Percentiles rank a stretch among this genome's conserved stretches.
Evolutionary conservation across 805 yeast species (phyloP).

Genomic region (Sungouiella thailandica): DNA sequence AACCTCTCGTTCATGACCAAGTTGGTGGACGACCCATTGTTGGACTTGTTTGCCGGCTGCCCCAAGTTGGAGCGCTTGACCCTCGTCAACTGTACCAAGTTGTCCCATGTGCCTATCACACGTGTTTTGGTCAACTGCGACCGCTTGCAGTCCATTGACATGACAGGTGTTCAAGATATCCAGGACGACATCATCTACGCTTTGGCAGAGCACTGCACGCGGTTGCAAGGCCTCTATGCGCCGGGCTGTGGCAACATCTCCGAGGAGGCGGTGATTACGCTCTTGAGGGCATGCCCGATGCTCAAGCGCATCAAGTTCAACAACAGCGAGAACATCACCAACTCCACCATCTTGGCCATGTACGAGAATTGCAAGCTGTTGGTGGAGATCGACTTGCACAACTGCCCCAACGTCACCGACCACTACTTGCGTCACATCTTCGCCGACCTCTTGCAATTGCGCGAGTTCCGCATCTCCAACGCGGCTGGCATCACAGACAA

Average conservation of each 20-base stretch:
- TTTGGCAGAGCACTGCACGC: conserved; percentile 63
- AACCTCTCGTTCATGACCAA: conserved; percentile 74
- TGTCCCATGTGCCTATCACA: conserved; percentile 59
- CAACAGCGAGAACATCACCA: conserved; percentile 62
- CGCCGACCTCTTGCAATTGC: conserved; percentile 57
- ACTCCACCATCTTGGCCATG: conserved; percentile 54
- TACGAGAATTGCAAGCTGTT: conserved; percentile 70
- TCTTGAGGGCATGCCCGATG: conserved; percentile 63
- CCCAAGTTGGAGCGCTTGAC: conserved; percentile 80
- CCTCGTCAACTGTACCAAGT: conserved; percentile 67
- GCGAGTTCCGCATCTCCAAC: conserved; percentile 80
- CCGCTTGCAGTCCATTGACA: conserved; percentile 77
- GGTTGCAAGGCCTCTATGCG: conserved; percentile 86
- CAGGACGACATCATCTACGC: conserved; percentile 65
- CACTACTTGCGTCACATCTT: conserved; percentile 54
- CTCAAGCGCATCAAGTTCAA: conserved; percentile 80
- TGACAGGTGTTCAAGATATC: conserved; percentile 66
- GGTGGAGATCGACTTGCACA: conserved; percentile 87
- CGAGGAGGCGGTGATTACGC: conserved; percentile 53
- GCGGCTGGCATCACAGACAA: conserved; percentile 66
- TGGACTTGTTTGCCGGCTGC: conserved; percentile 62
- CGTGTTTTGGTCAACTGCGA: conserved; percentile 59
- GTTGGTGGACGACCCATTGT: conserved; percentile 57
- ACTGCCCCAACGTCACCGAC: conserved; percentile 71
- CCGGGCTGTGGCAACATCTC: conserved; percentile 76